phyloP scores from a whole-genome alignment of 1,139 yeast genomes.

The Candida tunisiensis region DNA sequence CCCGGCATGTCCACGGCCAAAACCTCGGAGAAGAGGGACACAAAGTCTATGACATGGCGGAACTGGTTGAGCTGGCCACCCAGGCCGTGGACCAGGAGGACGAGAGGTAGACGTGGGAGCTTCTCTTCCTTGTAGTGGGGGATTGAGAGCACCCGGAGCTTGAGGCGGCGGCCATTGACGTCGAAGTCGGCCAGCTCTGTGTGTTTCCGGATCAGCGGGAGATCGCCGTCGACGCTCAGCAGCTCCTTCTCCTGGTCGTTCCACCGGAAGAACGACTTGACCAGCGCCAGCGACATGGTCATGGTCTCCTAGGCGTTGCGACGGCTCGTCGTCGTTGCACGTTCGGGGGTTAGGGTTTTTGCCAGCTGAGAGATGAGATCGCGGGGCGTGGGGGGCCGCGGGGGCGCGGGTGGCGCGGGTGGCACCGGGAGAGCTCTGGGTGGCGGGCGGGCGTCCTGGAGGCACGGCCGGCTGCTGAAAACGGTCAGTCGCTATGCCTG shows the following conservation, averaged over 20 bases:
- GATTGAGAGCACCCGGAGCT: slow-evolving; percentile 12
- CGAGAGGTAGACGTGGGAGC: slow-evolving; percentile 32
- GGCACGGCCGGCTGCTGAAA: too few species aligned
- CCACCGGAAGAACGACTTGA: slow-evolving; percentile 11
- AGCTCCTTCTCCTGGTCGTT: slow-evolving; percentile 11
- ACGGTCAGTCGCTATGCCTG: too few species aligned
- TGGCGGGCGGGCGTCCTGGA: too few species aligned
- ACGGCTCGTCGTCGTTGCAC: too few species aligned
- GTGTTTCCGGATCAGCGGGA: slow-evolving; percentile 9
- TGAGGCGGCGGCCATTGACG: slow-evolving; percentile 4
- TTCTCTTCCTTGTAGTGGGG: slow-evolving; percentile 16
- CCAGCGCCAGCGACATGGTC: slow-evolving; percentile 4
- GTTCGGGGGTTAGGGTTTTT: too few species aligned
- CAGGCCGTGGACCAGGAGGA: slow-evolving; percentile 53
- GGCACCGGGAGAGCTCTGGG: too few species aligned
- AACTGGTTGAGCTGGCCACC: slow-evolving; percentile 71
- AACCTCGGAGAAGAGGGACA: slow-evolving; percentile 50
- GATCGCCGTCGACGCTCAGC: slow-evolving; percentile 10
- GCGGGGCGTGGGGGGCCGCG: too few species aligned
- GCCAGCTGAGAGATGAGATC: too few species aligned
- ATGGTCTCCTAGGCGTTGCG: too few species aligned
- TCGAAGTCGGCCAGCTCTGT: slow-evolving; percentile 2
- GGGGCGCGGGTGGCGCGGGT: too few species aligned
- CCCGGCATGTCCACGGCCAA: slow-evolving; percentile 61
- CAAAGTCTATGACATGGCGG: slow-evolving; percentile 44